A percentile compares a stretch with the other conserved stretches of the same genome.
Conservation (phyloP, 768 basidiomycete species). For the Candolleomyces aberdarensis region DNA sequence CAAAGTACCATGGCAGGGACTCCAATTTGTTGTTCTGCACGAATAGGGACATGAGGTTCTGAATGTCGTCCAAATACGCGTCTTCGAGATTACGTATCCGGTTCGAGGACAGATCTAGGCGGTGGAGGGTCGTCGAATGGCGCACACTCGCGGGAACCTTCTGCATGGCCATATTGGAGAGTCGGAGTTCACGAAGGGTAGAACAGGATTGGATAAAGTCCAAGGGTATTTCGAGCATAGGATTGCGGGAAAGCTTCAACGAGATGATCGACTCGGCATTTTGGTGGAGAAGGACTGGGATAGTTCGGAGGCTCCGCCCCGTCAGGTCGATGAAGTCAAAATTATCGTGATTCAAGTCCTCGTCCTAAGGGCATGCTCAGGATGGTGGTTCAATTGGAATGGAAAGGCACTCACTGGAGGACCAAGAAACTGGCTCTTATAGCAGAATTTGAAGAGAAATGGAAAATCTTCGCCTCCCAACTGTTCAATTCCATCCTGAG, state of each 20-base stretch:
- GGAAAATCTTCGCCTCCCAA: conserved; percentile 76
- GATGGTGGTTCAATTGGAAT: background rate
- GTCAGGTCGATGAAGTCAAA: conserved; percentile 83
- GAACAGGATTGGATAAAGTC: conserved; percentile 93
- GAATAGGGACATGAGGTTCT: conserved; percentile 62
- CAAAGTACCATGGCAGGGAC: conserved; percentile 82
- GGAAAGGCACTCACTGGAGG: conserved; percentile 46
- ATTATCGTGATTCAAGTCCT: conserved; percentile 65
- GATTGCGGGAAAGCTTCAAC: conserved; percentile 89
- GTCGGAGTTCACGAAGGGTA: conserved; percentile 76
- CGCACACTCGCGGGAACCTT: conserved; percentile 84
- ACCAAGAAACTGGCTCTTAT: conserved; percentile 72
- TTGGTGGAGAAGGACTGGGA: conserved; percentile 83
- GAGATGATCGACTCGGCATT: conserved; percentile 81
- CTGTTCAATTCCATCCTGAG: conserved; percentile 73
- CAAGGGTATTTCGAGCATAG: conserved; percentile 92
- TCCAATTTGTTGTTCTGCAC: conserved; percentile 92
- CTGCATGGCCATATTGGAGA: conserved; percentile 93
- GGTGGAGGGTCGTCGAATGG: conserved; percentile 66
- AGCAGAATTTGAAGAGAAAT: conserved; percentile 88
- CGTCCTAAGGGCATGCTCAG: conserved; percentile 47
- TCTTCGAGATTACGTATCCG: conserved; percentile 87
- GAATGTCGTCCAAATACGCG: conserved; percentile 75
- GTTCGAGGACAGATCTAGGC: conserved; percentile 89
- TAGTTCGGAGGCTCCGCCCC: conserved; percentile 75